phyloP scores from a whole-genome alignment of 768 basidiomycete genomes.

The Cystobasidium tubakii region DNA sequence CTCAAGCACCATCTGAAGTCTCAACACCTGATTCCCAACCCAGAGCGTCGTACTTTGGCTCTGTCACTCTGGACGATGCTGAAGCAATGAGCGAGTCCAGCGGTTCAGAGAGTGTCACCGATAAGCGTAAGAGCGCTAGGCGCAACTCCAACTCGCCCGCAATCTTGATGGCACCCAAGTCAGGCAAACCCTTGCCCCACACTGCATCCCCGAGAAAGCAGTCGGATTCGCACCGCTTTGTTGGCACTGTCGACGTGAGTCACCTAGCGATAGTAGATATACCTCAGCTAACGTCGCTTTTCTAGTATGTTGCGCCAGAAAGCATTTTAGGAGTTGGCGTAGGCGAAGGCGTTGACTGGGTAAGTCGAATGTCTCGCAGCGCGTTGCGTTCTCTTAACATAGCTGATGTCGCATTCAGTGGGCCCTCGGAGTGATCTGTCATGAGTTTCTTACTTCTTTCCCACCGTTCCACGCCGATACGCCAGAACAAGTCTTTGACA shows the following conservation, averaged over 20 bases:
- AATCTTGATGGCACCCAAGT: not conserved
- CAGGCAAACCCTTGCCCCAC: conserved; percentile 42
- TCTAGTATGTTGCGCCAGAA: conserved; percentile 52
- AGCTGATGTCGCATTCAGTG: conserved; percentile 58
- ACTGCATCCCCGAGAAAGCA: not conserved
- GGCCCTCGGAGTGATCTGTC: conserved; percentile 96
- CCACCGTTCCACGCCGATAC: conserved; percentile 97
- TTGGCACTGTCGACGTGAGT: conserved; percentile 28
- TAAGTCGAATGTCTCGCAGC: conserved; percentile 52
- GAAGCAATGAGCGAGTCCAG: conserved; percentile 66
- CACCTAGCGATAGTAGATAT: not conserved
- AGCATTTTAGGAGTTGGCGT: conserved; percentile 90
- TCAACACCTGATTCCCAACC: conserved; percentile 48
- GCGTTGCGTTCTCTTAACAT: conserved; percentile 32
- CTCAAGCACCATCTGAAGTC: conserved; percentile 47
- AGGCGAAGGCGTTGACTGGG: conserved; percentile 97
- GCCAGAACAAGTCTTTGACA: conserved; percentile 95
- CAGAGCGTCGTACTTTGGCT: conserved; percentile 50
- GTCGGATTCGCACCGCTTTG: conserved; percentile 28
- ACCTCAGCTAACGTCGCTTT: not conserved
- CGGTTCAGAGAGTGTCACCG: conserved; percentile 58
- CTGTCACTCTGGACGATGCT: conserved; percentile 37
- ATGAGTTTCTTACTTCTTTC: conserved; percentile 87
- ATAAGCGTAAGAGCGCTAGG: conserved; percentile 9
- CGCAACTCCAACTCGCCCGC: not conserved